These are phyloP conservation scores for Dactylellina sp. DNA, from an alignment of 2,329 filamentous ascomycete genomes.

Conservation along the genomic window DNA sequence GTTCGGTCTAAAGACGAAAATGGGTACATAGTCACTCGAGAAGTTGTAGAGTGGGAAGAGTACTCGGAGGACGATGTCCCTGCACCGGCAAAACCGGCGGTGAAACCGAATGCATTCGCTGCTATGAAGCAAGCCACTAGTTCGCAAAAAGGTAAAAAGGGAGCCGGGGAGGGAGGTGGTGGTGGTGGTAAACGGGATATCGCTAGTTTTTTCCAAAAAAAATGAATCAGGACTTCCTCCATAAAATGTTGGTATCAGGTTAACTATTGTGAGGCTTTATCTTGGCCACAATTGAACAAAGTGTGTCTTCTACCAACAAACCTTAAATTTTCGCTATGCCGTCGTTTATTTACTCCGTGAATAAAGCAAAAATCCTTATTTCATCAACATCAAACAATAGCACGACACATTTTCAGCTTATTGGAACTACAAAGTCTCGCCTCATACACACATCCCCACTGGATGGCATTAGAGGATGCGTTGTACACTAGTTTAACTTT, in stretches of 20 bases:
- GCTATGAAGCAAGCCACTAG: conserved; percentile 54
- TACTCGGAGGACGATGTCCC: conserved; percentile 50
- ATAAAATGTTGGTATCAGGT: conserved; percentile 6
- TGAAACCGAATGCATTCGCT: conserved; percentile 46
- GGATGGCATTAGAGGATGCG: too few species aligned
- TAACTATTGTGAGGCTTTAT: conserved; percentile 13
- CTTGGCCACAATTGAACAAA: neutral
- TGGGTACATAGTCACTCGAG: conserved; percentile 75
- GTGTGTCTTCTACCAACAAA: conserved; percentile 3
- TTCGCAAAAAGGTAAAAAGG: conserved; percentile 53
- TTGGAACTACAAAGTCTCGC: too few species aligned
- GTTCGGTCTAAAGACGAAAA: conserved; percentile 87
- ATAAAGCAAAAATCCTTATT: neutral
- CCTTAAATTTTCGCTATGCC: neutral
- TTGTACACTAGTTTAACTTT: too few species aligned
- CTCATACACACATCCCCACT: too few species aligned
- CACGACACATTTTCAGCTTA: too few species aligned
- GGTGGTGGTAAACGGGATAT: conserved; percentile 42
- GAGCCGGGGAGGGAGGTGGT: conserved; percentile 25
- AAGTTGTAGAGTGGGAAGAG: conserved; percentile 53
- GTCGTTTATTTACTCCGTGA: conserved; percentile 11
- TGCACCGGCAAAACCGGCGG: conserved; percentile 43
- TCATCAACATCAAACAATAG: conserved; percentile 3
- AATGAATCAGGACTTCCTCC: conserved; percentile 18
- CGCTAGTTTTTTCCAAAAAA: conserved; percentile 52